A percentile compares a stretch with the other conserved stretches of the same genome.
phyloP scores from a whole-genome alignment of 2,329 filamentous ascomycete species.

The Paecilomyces formosus region DNA sequence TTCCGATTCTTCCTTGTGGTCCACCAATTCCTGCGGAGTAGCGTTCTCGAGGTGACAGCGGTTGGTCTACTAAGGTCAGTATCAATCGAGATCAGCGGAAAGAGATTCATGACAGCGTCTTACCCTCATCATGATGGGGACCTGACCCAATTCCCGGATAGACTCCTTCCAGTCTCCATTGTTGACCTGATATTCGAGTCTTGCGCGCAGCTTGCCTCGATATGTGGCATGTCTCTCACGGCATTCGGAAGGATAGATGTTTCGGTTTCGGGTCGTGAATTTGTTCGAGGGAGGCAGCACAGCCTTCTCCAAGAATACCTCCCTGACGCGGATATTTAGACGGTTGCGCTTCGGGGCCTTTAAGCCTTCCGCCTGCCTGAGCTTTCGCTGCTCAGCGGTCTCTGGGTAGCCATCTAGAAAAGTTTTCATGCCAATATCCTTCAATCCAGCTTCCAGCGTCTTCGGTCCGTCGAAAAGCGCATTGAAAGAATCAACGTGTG shows the following conservation, averaged over 20 bases:
- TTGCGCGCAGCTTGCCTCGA: conserved; percentile 73
- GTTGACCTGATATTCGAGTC: conserved; percentile 80
- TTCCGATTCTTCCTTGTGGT: conserved; percentile 88
- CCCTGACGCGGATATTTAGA: conserved; percentile 69
- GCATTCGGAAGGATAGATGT: conserved; percentile 87
- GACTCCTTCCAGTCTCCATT: conserved; percentile 77
- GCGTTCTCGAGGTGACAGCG: conserved; percentile 83
- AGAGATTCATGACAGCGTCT: background rate
- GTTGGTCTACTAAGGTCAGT: conserved; percentile 57
- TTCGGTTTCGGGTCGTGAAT: conserved; percentile 66
- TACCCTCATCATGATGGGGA: conserved; percentile 91
- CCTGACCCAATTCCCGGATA: conserved; percentile 74
- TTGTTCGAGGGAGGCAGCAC: conserved; percentile 76
- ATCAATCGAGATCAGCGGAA: background rate
- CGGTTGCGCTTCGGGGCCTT: conserved; percentile 58
- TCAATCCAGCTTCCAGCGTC: conserved; percentile 65
- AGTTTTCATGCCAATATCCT: conserved; percentile 82
- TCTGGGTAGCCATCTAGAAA: conserved; percentile 71
- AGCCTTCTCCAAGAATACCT: conserved; percentile 76
- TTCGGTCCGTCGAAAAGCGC: conserved; percentile 70
- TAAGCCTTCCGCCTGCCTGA: conserved; percentile 46
- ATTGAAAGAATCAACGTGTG: conserved; percentile 95
- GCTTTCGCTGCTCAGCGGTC: conserved; percentile 28
- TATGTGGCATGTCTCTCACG: conserved; percentile 91
- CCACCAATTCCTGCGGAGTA: conserved; percentile 72